Percentiles rank a stretch among this genome's conserved stretches.
Evolutionary conservation across 2,329 filamentous ascomycete species (phyloP).

Genomic region (Aspergillus versicolor): DNA sequence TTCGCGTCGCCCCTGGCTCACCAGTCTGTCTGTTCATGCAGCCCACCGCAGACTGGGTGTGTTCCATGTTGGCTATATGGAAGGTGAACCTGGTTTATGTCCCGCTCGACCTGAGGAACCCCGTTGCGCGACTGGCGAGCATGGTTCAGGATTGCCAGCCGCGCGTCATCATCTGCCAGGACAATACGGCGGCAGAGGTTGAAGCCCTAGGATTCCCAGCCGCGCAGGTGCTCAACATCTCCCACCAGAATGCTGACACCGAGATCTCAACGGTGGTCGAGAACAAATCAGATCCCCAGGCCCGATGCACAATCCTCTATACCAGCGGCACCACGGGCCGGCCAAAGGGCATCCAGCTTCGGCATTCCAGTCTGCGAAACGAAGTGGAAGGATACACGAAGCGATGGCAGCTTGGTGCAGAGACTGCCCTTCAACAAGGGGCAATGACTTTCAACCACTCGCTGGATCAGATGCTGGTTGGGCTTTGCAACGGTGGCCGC

Average conservation of each 20-base stretch:
- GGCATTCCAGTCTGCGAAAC: not conserved
- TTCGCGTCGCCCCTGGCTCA: not conserved
- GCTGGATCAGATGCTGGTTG: conserved; percentile 1
- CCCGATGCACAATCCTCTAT: not conserved
- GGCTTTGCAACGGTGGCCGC: conserved; percentile 1
- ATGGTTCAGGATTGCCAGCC: conserved; percentile 18
- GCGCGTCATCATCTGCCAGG: conserved; percentile 9
- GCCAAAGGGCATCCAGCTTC: conserved; percentile 10
- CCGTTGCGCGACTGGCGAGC: conserved; percentile 22
- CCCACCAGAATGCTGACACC: not conserved
- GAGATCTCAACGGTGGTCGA: no score
- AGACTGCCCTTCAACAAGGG: conserved; percentile 6
- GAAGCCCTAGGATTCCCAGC: not conserved
- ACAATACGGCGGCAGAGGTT: conserved; percentile 1
- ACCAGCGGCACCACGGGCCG: conserved; percentile 11
- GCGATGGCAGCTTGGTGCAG: not conserved
- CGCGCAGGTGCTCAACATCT: not conserved
- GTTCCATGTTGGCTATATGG: conserved; percentile 34
- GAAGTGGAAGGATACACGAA: not conserved
- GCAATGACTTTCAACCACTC: conserved; percentile 9
- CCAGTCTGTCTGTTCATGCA: not conserved
- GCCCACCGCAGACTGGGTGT: conserved; percentile 22
- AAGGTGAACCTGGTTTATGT: conserved; percentile 33
- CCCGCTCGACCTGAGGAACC: conserved; percentile 32
- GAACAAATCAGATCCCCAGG: not conserved